A percentile compares a stretch with the other conserved stretches of the same genome.
These are phyloP conservation scores for Calendula officinalis DNA, from an alignment of 129 eudicot genomes.

Conservation along the genomic window DNA sequence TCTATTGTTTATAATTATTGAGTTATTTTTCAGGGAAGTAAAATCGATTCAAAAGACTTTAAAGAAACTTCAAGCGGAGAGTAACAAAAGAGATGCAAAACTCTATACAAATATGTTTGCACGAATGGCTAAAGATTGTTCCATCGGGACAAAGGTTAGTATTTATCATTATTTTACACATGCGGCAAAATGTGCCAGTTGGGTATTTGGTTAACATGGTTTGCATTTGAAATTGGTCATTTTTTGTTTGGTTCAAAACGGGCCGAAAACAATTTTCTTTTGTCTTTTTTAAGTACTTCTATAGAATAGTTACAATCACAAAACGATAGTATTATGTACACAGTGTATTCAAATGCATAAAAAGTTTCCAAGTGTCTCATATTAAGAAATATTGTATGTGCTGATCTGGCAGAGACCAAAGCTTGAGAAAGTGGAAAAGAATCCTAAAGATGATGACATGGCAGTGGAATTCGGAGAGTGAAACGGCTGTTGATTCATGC, in stretches of 20 bases:
- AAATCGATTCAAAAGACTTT: conserved; percentile 49
- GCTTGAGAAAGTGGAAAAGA: conserved; percentile 11
- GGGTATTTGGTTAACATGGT: no score
- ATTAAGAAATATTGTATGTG: background rate
- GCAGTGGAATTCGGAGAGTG: conserved; percentile 5
- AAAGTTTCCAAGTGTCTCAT: background rate
- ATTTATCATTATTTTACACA: background rate
- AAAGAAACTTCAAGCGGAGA: conserved; percentile 60
- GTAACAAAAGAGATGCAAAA: conserved; percentile 57
- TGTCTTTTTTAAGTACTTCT: no score
- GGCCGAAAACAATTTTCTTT: no score
- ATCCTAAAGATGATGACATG: conserved; percentile 3
- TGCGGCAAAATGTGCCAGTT: background rate
- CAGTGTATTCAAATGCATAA: background rate
- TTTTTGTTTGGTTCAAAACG: no score
- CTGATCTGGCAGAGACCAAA: conserved; percentile 12
- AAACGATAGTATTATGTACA: no score
- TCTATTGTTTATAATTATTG: background rate
- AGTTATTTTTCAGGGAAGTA: conserved; percentile 54
- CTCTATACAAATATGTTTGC: conserved; percentile 58
- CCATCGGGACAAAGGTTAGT: conserved; percentile 42
- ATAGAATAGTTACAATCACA: no score
- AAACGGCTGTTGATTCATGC: conserved; percentile 15
- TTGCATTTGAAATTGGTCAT: background rate
- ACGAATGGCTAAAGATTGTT: conserved; percentile 33